Conservation (phyloP, 1,139 yeast genomes). For the Geotrichum cucujoidarum region DNA sequence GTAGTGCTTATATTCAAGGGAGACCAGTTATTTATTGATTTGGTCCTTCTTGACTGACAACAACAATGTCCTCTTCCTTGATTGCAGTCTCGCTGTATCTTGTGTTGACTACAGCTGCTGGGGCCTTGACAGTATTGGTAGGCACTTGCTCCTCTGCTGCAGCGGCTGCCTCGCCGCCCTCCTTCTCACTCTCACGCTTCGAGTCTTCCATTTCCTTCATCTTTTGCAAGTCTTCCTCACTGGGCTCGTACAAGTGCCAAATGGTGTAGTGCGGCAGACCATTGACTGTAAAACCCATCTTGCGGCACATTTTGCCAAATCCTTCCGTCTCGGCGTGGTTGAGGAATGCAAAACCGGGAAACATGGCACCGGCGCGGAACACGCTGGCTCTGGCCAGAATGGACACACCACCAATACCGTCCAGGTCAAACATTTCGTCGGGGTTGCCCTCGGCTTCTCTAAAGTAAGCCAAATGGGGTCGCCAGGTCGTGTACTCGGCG, state of each 20-base stretch:
- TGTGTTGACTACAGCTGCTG: slow-evolving; percentile 11
- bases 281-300: slow-evolving; percentile 73
- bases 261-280: slow-evolving; percentile 86
- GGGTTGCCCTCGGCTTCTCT: slow-evolving; percentile 80
- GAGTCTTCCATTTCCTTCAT: slow-evolving; percentile 60
- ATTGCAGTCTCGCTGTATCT: slow-evolving; percentile 11
- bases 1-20: too few relatives aligned
- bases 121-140: slow-evolving; percentile 7
- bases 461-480: slow-evolving; percentile 83
- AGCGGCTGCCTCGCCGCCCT: not conserved
- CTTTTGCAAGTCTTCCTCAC: slow-evolving; percentile 80
- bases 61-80: slow-evolving; percentile 1
- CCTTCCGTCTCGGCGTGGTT: slow-evolving; percentile 94
- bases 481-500: slow-evolving; percentile 88
- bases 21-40: too few relatives aligned
- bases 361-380: slow-evolving; percentile 74
- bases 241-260: slow-evolving; percentile 91
- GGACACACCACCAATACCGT: slow-evolving; percentile 91
- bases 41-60: slow-evolving; percentile 3
- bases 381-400: slow-evolving; percentile 74
- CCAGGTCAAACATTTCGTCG: slow-evolving; percentile 81
- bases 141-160: not conserved
- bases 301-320: slow-evolving; percentile 75
- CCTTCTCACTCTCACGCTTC: slow-evolving; percentile 38
- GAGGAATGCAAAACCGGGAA: slow-evolving; percentile 84